Percentiles rank a stretch among this genome's conserved stretches.
phyloP scores from a whole-genome alignment of 495 filamentous ascomycete genomes.

The Emericellopsis terricola region DNA sequence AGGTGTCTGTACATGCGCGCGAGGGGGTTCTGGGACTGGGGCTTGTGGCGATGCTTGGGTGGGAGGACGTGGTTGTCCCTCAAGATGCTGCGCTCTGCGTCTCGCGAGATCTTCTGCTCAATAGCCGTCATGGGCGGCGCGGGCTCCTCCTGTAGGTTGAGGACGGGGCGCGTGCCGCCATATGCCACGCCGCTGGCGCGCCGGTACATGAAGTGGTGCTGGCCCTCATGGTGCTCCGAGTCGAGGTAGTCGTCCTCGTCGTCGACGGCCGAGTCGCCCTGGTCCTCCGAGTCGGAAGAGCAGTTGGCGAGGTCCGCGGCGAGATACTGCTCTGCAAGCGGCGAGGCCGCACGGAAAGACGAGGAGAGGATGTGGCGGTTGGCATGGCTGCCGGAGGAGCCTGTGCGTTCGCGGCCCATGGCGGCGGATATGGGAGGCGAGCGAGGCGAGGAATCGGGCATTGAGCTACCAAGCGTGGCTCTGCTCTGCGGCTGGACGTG shows the following conservation, averaged over 20 bases:
- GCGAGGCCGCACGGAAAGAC: conserved; percentile 35
- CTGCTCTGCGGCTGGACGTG: no score
- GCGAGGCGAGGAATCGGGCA: no score
- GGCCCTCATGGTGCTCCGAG: conserved; percentile 19
- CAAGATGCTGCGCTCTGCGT: conserved; percentile 58
- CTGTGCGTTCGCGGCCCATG: neutral
- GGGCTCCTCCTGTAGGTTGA: conserved; percentile 22
- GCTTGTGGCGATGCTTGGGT: conserved; percentile 31
- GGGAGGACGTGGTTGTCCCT: conserved; percentile 61
- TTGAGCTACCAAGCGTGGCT: no score
- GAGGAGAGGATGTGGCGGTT: conserved; percentile 5
- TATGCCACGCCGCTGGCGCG: conserved; percentile 47
- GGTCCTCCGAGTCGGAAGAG: conserved; percentile 27
- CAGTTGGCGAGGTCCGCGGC: conserved; percentile 49
- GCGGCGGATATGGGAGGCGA: no score
- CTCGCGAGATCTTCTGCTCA: conserved; percentile 43
- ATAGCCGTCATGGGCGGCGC: conserved; percentile 35
- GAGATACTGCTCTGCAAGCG: conserved; percentile 49
- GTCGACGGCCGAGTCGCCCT: conserved; percentile 20
- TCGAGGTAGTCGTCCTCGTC: conserved; percentile 22
- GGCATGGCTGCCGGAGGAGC: neutral
- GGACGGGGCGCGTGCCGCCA: conserved; percentile 29
- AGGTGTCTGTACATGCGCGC: conserved; percentile 17
- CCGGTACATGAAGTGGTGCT: conserved; percentile 48
- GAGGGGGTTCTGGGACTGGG: conserved; percentile 6